A percentile compares a stretch with the other conserved stretches of the same genome.
Evolutionary conservation across 2,329 filamentous ascomycete genomes (phyloP).

Genomic region (Elsinoe necatrix): DNA sequence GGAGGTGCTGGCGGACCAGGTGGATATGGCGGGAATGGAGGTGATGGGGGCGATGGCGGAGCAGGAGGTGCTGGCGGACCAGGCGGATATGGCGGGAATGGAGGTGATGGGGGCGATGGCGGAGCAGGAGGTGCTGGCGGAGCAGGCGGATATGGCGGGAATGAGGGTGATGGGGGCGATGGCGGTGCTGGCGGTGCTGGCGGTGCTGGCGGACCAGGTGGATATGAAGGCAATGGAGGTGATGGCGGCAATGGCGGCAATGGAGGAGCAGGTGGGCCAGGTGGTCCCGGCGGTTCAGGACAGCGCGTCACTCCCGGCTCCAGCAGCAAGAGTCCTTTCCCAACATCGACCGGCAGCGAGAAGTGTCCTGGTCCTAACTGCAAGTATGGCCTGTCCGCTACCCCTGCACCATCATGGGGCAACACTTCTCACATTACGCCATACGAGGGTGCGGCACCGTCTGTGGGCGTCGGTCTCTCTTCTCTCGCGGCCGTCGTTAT

Average conservation of each 20-base stretch:
- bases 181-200: conserved; percentile 14
- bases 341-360: not conserved
- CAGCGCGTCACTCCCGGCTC: not conserved
- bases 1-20: conserved; percentile 14
- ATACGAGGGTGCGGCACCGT: not conserved
- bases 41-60: conserved; percentile 16
- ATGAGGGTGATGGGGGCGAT: conserved; percentile 3
- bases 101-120: conserved; percentile 10
- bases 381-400: not conserved
- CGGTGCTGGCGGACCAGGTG: conserved; percentile 11
- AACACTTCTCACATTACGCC: conserved; percentile 9
- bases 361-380: conserved; percentile 9
- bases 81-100: conserved; percentile 12
- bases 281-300: not conserved
- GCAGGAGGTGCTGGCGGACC: not conserved
- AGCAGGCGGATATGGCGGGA: conserved; percentile 15
- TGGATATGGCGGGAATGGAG: conserved; percentile 9
- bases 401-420: conserved; percentile 1
- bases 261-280: conserved; percentile 5
- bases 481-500: conserved; percentile 1
- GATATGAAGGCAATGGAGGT: conserved; percentile 15
- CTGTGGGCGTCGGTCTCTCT: not conserved
- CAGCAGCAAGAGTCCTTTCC: not conserved
- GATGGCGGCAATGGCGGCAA: not conserved
- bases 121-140: conserved; percentile 17